Base-by-base conservation (phyloP, 192 early-diverging fungal genomes). In the Phlyctochytrium planicorne region DNA sequence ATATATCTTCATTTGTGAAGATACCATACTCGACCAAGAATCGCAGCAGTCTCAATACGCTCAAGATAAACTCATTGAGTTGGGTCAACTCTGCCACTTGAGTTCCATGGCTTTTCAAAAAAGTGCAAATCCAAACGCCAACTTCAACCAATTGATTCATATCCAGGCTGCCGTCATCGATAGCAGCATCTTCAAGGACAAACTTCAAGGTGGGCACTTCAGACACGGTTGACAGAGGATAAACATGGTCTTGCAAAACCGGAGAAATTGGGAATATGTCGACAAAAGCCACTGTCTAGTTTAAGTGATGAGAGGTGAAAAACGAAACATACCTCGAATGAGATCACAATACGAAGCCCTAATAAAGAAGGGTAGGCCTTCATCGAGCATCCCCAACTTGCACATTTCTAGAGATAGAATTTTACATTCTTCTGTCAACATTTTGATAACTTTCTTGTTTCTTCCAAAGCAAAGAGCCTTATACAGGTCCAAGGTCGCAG, bases 391-490 rank as follows among this genome's bases (percentile, higher is more conserved):
- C 12, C 71, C 75, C 6, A 69, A 23, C 14, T 34, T 30, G 34
- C 75, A 77, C 40, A 62, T 35, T 17, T 77, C 35, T 53, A 69
- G 25, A 2, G 71, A 59, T 14, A 77, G 1, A 29, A 74, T 35
- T 2, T 52, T 53, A 59, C 47, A 67, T 34, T 31, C 47, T 16
- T 25, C 32, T 34, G 65, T 53, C 53, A 77, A 31, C 65, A 69
- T 37, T 0, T 30, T 34, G 16, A 68, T 64, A 20, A 68, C 63
- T 34, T 32, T 32, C 20, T 53, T 30, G 47, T 77, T 77, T 34
- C 70, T 63, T 1, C 72, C 72, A 23, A 62, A 29, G 30, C 67
- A 77, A 30, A 77, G 62, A 17, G 75, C 75, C 32, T 66, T 36
- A 59, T 69, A 73, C 20, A 77, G 62, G 36, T 69, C 56, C 37